Conservation (phyloP, 192 early-diverging fungal genomes). For the Ambispora gerdemannii region DNA sequence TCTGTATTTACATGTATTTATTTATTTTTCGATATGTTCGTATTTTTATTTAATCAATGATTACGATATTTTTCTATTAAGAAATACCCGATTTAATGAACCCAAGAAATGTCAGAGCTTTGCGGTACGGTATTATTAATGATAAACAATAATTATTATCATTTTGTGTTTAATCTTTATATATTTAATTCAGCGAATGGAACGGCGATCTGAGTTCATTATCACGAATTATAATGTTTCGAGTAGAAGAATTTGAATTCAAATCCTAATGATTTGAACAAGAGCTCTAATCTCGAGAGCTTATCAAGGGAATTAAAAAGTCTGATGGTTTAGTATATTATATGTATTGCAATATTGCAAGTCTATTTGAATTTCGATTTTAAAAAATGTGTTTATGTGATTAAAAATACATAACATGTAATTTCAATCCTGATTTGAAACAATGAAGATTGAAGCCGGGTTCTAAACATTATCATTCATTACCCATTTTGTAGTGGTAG, state of each 20-base stretch:
- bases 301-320: too few relatives aligned
- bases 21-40: background rate
- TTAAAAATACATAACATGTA: too few relatives aligned
- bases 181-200: conserved; percentile 40
- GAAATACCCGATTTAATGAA: conserved; percentile 56
- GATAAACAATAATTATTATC: background rate
- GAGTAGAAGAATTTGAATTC: conserved; percentile 42
- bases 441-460: too few relatives aligned
- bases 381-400: too few relatives aligned
- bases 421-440: too few relatives aligned
- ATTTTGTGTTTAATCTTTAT: conserved; percentile 8
- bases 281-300: too few relatives aligned
- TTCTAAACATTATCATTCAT: too few relatives aligned
- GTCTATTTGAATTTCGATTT: too few relatives aligned
- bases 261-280: too few relatives aligned
- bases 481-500: too few relatives aligned
- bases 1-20: background rate
- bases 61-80: conserved; percentile 19
- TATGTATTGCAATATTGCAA: too few relatives aligned
- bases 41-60: conserved; percentile 10
- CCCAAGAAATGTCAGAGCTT: conserved; percentile 46
- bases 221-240: conserved; percentile 44
- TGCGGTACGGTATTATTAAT: conserved; percentile 24
- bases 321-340: too few relatives aligned
- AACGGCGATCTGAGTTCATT: conserved; percentile 55